Evolutionary conservation across 176 grass and related monocot genomes (phyloP).

Genomic region (Aegilops speltoides): DNA sequence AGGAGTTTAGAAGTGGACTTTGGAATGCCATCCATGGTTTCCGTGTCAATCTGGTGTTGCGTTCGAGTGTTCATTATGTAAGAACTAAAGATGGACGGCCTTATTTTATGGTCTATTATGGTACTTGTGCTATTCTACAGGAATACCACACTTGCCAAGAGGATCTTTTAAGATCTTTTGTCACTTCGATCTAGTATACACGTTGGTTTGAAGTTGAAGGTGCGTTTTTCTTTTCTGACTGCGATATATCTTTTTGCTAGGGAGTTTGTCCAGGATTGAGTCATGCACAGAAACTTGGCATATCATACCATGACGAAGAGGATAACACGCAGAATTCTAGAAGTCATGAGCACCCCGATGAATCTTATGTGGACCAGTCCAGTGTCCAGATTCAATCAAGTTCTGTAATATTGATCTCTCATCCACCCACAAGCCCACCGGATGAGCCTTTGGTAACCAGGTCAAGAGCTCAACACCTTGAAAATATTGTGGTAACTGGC

Average conservation of each 20-base stretch:
- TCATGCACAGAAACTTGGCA: slow-evolving; percentile 82
- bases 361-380: slow-evolving; percentile 32
- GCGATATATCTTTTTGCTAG: slow-evolving; percentile 40
- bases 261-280: slow-evolving; percentile 77
- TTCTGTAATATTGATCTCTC: slow-evolving; percentile 50
- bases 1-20: background rate
- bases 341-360: slow-evolving; percentile 27
- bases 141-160: slow-evolving; percentile 8
- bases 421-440: background rate
- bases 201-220: slow-evolving; percentile 1
- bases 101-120: slow-evolving; percentile 3
- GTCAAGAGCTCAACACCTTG: background rate
- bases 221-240: background rate
- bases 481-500: slow-evolving; percentile 8
- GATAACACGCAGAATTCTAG: slow-evolving; percentile 35
- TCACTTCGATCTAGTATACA: background rate
- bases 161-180: slow-evolving; percentile 3
- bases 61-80: background rate
- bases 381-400: slow-evolving; percentile 35
- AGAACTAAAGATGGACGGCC: background rate
- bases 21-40: background rate
- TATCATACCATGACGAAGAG: slow-evolving; percentile 54
- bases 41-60: background rate
- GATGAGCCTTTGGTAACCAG: background rate
- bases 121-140: background rate